Evolutionary conservation across 306 rosid species (phyloP), one percentile per base, ranked within the genome.

Genomic region (Mimosa bimucronata): DNA sequence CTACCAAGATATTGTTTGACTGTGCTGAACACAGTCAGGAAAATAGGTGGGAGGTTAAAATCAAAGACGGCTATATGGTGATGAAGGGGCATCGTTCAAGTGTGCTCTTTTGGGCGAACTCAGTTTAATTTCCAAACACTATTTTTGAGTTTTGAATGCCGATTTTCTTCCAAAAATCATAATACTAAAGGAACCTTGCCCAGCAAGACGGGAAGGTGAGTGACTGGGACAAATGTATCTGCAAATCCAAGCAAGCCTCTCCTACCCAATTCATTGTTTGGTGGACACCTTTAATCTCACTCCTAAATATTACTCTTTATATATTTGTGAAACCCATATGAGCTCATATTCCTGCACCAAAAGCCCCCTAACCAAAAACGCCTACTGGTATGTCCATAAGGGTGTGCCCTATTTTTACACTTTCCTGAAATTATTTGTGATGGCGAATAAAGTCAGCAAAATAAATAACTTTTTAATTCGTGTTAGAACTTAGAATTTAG

Each of bases 131-230:
- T 83, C 53, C 81, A 78, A 80, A 64, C 50, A 62, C 50, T 12
- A 4, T 44, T 50, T 29, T 48, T 13, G 37, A 60, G 26, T 28
- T 69, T 28, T 13, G 12, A 60, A 60, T 19, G 16, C 3, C 73
- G 68, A 80, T 21, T 73, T 60, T 38, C 2, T 77, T 74, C 77
- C 42, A 73, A 1, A 53, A 25, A 37, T 60, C 38, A 77, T 6
- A 70, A 34, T 44, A 14, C 7, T 64, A 44, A 45, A 71, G 3
- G 52, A 85, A 79, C 48, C 92, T 88, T 91, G 66, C 82, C 37
- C 62, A 61, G 77, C 80, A 93, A 93, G 97, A 26, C 57, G 77
- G 94, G 90, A 89, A 77, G 86, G 97, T 88, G 80, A 82, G 91
- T 77, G 86, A 83, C 90, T 75, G 85, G 81, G 86, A 74, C 79